These are phyloP conservation scores for Entophlyctis luteolus DNA, from an alignment of 192 early-diverging fungal genomes.

Conservation along the genomic window DNA sequence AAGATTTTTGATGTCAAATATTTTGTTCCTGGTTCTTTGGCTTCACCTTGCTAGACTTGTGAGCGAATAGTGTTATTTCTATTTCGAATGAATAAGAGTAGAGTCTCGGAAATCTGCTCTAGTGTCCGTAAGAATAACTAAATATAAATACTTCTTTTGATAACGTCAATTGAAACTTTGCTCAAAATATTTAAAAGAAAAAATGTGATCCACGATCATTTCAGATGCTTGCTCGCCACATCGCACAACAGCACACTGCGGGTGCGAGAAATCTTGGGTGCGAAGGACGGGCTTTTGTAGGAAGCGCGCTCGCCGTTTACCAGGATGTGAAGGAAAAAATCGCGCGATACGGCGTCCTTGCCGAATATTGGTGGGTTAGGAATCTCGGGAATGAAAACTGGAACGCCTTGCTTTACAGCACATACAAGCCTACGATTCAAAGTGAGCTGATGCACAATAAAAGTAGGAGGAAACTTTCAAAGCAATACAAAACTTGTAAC, in stretches of 20 bases:
- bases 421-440: slow-evolving; percentile 13
- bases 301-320: slow-evolving; percentile 66
- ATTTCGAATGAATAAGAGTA: too few relatives aligned
- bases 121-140: too few relatives aligned
- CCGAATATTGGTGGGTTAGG: slow-evolving; percentile 54
- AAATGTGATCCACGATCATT: too few relatives aligned
- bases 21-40: too few relatives aligned
- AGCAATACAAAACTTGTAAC: slow-evolving; percentile 32
- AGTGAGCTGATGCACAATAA: background rate
- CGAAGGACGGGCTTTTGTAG: slow-evolving; percentile 63
- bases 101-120: too few relatives aligned
- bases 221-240: slow-evolving; percentile 49
- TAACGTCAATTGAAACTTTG: too few relatives aligned
- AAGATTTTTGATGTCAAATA: too few relatives aligned
- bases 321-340: slow-evolving; percentile 63
- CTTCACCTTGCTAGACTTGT: too few relatives aligned
- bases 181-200: too few relatives aligned
- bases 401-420: slow-evolving; percentile 46
- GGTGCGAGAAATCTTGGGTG: slow-evolving; percentile 61
- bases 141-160: too few relatives aligned
- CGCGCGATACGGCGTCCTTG: slow-evolving; percentile 56
- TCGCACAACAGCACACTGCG: slow-evolving; percentile 59
- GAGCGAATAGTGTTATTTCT: too few relatives aligned
- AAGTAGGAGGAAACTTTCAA: too few relatives aligned
- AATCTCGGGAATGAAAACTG: slow-evolving; percentile 54